Base-by-base conservation (phyloP, 192 early-diverging fungal genomes). In the Paraglomus occultum region DNA sequence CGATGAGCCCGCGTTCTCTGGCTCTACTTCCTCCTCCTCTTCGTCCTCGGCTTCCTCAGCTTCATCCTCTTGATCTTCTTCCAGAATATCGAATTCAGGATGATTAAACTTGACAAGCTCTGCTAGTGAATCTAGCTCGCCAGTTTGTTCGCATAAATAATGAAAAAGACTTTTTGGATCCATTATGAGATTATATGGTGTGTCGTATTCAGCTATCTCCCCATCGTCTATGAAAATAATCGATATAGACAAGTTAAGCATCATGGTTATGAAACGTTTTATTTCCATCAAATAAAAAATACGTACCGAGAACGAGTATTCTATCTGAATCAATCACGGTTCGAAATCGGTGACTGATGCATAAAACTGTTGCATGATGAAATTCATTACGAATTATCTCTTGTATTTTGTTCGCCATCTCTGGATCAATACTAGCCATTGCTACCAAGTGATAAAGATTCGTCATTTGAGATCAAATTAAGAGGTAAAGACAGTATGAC, bases 141-240 rank as follows among this genome's bases (percentile, higher is more conserved):
- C 94, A 18, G 92, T 91, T 59, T 90, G 88, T 42, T 84, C 82
- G 60, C 89, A 93, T 89, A 98, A 92, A 44, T 81, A 77, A 8
- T 80, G 51, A 73, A 98, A 95, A 6, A 83, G 59, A 38, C 89
- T 88, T 4, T 83, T 76, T 0, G 74, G 58, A 7, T 81, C 81
- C 15, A 84, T 83, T 51, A 97, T 79, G 44, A 97, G 76, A 18
- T 82, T 81, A 42, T 79, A 47, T 2, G 95, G 95, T 17, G 89
- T 88, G 64, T 88, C 95, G 79, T 87, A 93, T 76, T 97, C 95
- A 17, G 82, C 83, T 0, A 95, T 80, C 20, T 76, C 60, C 4
- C 95, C 95, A 49, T 89, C 82, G 69, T 93, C 91, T 74, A 73
- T 20, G 22, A 47, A 23, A 51, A 23, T 6, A 10, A 18, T 46